Evolutionary conservation across 495 filamentous ascomycete genomes (phyloP).

Genomic region (Tetracladium setigerum): DNA sequence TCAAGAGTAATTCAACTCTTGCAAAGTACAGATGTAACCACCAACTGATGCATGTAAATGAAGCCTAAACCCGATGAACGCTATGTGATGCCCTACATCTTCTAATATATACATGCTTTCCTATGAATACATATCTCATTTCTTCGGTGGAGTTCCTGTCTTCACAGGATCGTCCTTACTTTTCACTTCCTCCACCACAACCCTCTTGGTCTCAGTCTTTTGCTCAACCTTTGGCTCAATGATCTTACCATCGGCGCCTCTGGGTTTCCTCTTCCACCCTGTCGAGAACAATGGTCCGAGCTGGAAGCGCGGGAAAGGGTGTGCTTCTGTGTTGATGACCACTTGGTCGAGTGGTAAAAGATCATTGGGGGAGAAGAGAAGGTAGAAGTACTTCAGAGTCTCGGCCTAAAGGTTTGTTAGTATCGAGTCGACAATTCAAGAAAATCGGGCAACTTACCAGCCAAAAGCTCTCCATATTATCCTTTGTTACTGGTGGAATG

Average conservation of each 20-base stretch:
- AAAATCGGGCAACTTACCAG: slow-evolving; percentile 47
- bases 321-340: slow-evolving; percentile 94
- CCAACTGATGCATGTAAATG: no score
- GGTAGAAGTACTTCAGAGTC: slow-evolving; percentile 95
- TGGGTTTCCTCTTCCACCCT: slow-evolving; percentile 71
- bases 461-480: slow-evolving; percentile 96
- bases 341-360: slow-evolving; percentile 76
- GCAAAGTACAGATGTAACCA: no score
- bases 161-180: no score
- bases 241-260: slow-evolving; percentile 20
- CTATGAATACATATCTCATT: no score
- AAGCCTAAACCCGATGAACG: no score
- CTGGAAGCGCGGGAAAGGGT: slow-evolving; percentile 76
- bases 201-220: slow-evolving; percentile 3
- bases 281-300: slow-evolving; percentile 64
- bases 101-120: no score
- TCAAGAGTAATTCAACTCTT: no score
- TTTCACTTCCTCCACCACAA: slow-evolving; percentile 7
- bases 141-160: not conserved
- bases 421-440: not conserved
- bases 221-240: slow-evolving; percentile 8
- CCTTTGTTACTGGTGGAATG: slow-evolving; percentile 53
- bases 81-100: no score
- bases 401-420: slow-evolving; percentile 57
- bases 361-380: slow-evolving; percentile 82